Conservation (phyloP, 768 basidiomycete genomes). For the Agrocybe chaxingu region DNA sequence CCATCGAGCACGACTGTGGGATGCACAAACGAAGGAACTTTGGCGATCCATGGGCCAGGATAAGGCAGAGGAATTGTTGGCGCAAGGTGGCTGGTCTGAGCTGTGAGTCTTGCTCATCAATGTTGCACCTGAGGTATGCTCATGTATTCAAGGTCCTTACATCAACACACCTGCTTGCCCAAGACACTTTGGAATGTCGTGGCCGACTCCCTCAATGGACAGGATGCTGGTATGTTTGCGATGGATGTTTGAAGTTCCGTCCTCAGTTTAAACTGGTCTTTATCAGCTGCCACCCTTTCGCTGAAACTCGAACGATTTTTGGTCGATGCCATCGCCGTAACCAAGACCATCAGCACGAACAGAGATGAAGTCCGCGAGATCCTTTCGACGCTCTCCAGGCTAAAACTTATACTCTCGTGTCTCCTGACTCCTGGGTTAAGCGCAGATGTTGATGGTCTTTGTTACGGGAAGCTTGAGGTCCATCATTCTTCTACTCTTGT, state of each 20-base stretch:
- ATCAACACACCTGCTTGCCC: conserved; percentile 16
- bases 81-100: conserved; percentile 70
- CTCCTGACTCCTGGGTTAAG: conserved; percentile 72
- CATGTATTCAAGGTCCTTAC: conserved; percentile 16
- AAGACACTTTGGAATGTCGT: conserved; percentile 23
- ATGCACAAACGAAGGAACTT: conserved; percentile 77
- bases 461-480: conserved; percentile 54
- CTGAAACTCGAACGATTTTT: conserved; percentile 53
- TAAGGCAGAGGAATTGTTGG: conserved; percentile 73
- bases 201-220: conserved; percentile 12
- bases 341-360: conserved; percentile 50
- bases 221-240: conserved; percentile 20
- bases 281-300: conserved; percentile 44
- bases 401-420: conserved; percentile 59
- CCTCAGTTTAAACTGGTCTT: not conserved
- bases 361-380: conserved; percentile 37
- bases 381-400: conserved; percentile 46
- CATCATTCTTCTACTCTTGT: conserved; percentile 30
- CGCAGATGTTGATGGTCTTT: conserved; percentile 66
- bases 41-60: conserved; percentile 76
- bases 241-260: not conserved
- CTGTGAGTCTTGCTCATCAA: conserved; percentile 44
- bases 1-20: conserved; percentile 83
- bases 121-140: not conserved
- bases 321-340: conserved; percentile 42